Percentiles rank a stretch among this genome's conserved stretches.
phyloP scores from a whole-genome alignment of 768 basidiomycete genomes.

The Mycena alexandri region DNA sequence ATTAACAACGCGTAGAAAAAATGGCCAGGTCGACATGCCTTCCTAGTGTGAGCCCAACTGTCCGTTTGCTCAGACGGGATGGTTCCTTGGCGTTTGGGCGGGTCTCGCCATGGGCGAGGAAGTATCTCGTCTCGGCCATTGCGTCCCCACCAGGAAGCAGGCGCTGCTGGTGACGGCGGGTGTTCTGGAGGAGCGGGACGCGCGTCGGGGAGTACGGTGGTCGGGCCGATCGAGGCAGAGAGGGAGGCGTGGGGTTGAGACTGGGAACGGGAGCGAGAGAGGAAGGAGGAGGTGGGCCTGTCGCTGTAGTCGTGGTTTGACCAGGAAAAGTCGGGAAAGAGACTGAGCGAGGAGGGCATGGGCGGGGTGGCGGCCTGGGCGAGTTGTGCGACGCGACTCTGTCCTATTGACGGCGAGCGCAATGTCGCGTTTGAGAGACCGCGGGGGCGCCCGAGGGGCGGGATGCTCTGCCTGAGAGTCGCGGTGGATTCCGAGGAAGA shows the following conservation, averaged over 20 bases:
- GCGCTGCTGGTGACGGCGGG: constrained; percentile 18
- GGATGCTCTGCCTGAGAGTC: constrained; percentile 21
- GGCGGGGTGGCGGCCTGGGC: constrained; percentile 10
- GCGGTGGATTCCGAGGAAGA: constrained; percentile 29
- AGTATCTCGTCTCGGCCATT: constrained; percentile 31
- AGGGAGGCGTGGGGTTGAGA: constrained; percentile 29
- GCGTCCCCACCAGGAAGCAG: constrained; percentile 38
- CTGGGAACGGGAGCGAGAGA: constrained; percentile 35
- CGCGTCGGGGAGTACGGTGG: constrained; percentile 11
- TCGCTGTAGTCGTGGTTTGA: constrained; percentile 26
- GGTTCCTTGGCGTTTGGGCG: constrained; percentile 36
- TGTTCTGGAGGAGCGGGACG: constrained; percentile 10
- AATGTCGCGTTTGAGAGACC: constrained; percentile 32
- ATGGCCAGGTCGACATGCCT: constrained; percentile 29
- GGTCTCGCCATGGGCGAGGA: constrained; percentile 38
- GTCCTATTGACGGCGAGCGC: constrained; percentile 14
- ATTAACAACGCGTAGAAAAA: neutral
- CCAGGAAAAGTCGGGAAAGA: constrained; percentile 31
- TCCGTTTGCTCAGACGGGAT: constrained; percentile 43
- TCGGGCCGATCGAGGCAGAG: constrained; percentile 28
- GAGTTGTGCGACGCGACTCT: constrained; percentile 27
- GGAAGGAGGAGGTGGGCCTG: constrained; percentile 33
- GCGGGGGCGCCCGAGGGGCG: constrained; percentile 25
- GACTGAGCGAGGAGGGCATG: constrained; percentile 19
- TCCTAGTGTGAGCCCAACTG: constrained; percentile 37